phyloP scores from a whole-genome alignment of 2,329 filamentous ascomycete species.

The Fusarium pininemorale region DNA sequence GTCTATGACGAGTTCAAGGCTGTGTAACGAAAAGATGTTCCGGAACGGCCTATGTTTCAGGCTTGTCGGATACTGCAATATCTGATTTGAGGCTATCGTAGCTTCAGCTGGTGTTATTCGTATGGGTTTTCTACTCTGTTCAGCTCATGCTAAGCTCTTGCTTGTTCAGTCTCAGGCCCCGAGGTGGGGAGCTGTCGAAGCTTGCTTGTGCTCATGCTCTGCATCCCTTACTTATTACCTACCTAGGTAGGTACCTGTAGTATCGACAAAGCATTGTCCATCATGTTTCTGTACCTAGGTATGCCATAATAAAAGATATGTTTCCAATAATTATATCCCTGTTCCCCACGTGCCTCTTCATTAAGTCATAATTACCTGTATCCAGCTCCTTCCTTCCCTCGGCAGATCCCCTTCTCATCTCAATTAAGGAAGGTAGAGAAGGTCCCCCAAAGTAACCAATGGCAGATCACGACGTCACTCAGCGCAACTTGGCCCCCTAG shows the following conservation, averaged over 20 bases:
- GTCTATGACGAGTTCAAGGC: constrained; percentile 32
- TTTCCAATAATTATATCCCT: neutral
- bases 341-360: constrained; percentile 14
- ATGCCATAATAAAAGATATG: neutral
- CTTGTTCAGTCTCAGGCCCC: neutral
- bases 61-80: neutral
- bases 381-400: constrained; percentile 7
- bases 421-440: constrained; percentile 5
- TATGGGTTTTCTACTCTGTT: neutral
- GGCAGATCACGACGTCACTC: constrained; percentile 28
- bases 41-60: constrained; percentile 17
- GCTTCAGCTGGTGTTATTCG: neutral
- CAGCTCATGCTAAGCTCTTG: neutral
- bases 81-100: neutral
- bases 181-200: neutral
- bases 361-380: neutral
- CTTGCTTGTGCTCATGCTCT: neutral
- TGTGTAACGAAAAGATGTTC: neutral
- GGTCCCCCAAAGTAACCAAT: constrained; percentile 17
- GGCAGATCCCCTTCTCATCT: constrained; percentile 5
- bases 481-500: constrained; percentile 13
- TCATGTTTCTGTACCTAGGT: neutral
- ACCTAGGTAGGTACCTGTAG: neutral
- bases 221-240: neutral
- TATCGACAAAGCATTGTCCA: neutral